Evolutionary conservation across 2,329 filamentous ascomycete genomes (phyloP).

Genomic region (Endoconidiophora polonica): DNA sequence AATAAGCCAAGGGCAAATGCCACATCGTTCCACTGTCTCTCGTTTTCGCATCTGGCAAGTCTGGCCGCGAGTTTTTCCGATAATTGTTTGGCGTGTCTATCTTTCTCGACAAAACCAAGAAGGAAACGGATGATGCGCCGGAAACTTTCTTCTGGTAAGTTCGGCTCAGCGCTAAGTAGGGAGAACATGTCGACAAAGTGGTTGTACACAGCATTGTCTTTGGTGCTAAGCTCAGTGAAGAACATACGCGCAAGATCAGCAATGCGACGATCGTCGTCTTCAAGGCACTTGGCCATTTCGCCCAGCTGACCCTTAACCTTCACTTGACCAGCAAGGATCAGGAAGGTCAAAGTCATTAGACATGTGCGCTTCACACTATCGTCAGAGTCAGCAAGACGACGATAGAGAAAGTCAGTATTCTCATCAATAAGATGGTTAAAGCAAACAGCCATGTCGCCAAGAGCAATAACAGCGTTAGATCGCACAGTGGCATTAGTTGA

Average conservation of each 20-base stretch:
- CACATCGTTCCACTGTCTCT: slow-evolving; percentile 95
- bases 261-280: slow-evolving; percentile 88
- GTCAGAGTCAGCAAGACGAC: slow-evolving; percentile 76
- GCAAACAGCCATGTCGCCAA: slow-evolving; percentile 98
- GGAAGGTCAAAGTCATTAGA: slow-evolving; percentile 93
- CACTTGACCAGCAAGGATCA: slow-evolving; percentile 92
- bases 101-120: slow-evolving; percentile 95
- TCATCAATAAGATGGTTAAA: slow-evolving; percentile 99
- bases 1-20: slow-evolving; percentile 78
- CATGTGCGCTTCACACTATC: slow-evolving; percentile 90
- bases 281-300: slow-evolving; percentile 97
- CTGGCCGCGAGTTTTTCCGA: slow-evolving; percentile 83
- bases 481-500: slow-evolving; percentile 83
- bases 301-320: slow-evolving; percentile 98
- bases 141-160: slow-evolving; percentile 71
- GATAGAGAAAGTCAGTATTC: slow-evolving; percentile 95
- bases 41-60: slow-evolving; percentile 69
- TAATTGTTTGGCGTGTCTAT: slow-evolving; percentile 92
- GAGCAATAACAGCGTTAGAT: slow-evolving; percentile 88
- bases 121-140: slow-evolving; percentile 80
- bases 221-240: slow-evolving; percentile 91
- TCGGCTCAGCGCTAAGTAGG: slow-evolving; percentile 65
- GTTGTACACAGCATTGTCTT: slow-evolving; percentile 98
- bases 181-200: slow-evolving; percentile 99
- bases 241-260: slow-evolving; percentile 94